Evolutionary conservation across 2,329 filamentous ascomycete species (phyloP).

Genomic region (Neopestalotiopsis sp.): DNA sequence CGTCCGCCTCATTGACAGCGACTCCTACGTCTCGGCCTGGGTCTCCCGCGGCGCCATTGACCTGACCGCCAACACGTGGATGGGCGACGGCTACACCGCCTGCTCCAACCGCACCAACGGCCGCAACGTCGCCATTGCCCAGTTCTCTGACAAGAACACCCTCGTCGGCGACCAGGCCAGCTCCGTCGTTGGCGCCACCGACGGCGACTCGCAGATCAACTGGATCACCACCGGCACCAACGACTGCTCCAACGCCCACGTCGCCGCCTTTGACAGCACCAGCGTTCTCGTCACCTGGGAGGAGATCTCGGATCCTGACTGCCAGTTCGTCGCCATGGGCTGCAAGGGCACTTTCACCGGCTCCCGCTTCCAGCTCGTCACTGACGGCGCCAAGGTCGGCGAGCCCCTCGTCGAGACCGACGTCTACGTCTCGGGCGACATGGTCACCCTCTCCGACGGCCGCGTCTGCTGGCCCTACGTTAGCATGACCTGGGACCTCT

Average conservation of each 20-base stretch:
- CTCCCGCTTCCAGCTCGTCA: conserved; percentile 63
- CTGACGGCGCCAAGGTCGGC: conserved; percentile 56
- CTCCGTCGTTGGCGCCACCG: conserved; percentile 54
- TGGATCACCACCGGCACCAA: conserved; percentile 62
- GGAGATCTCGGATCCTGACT: conserved; percentile 60
- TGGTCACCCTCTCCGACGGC: conserved; percentile 63
- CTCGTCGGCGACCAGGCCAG: conserved; percentile 57
- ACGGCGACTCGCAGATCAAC: conserved; percentile 63
- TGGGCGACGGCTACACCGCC: conserved; percentile 60
- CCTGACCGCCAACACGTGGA: conserved; percentile 60
- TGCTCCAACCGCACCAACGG: conserved; percentile 57
- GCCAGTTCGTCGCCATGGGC: conserved; percentile 62
- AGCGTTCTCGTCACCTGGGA: conserved; percentile 64
- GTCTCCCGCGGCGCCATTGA: conserved; percentile 63
- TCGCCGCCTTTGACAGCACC: conserved; percentile 50
- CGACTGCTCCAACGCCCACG: conserved; percentile 52
- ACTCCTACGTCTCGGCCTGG: conserved; percentile 66
- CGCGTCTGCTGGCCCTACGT: conserved; percentile 68
- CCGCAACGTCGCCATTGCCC: conserved; percentile 63
- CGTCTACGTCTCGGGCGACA: conserved; percentile 65
- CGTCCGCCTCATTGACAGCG: conserved; percentile 54
- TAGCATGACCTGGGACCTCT: conserved; percentile 57
- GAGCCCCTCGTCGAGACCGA: conserved; percentile 53
- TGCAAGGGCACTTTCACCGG: conserved; percentile 64
- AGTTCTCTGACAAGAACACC: conserved; percentile 63